Evolutionary conservation across 345 rosid species (phyloP), one percentile per base, ranked within the genome.

Genomic region (Heritiera littoralis): DNA sequence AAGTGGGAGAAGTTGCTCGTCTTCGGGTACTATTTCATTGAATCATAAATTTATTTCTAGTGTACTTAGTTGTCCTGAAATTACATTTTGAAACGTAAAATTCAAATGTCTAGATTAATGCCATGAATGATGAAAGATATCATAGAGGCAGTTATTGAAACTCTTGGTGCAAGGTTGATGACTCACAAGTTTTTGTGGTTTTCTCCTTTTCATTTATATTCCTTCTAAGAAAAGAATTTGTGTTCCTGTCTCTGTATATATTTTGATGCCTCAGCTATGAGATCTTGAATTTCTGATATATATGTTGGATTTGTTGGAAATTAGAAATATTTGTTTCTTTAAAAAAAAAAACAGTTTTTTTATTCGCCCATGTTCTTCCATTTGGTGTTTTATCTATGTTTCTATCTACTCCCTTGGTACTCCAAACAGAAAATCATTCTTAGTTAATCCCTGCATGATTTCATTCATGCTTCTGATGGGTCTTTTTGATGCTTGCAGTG

Each of bases 1-100:
- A 93, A 84, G 78, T 92, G 60, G 99, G 98, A 84, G 99, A 95
- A 83, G 86, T 86, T 74, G 98, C 99, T 86, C 97, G 95, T 71
- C 88, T 93, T 54, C 86, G 88, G 99, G 99, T 95, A 89, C 85
- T 79, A 58, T 81, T 63, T 49, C 15, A 20, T 28, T 23, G 40
- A 46, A 51, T 30, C 45, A 64, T 74, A 56, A 18, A 67, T 12
- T 51, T 45, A 15, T 23, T 61, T 60, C 3, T 48, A 66, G 65
- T 60, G 18, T 59, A 32, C 17, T 64, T 63, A 10, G 10, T 63
- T 64, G 9, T 46, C 9, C 43, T 48, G 13, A 13, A 58, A 76
- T 38, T 72, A 49, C 7, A 14, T 72, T 40, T 35, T 74, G 66
- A 43, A 60, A 5, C 20, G 43, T 74, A 18, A 74, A 32, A 15